Percentiles rank a stretch among this genome's conserved stretches.
Evolutionary conservation across 1,284 basidiomycete genomes (phyloP).

Genomic region (Microbotryomycetes sp.): DNA sequence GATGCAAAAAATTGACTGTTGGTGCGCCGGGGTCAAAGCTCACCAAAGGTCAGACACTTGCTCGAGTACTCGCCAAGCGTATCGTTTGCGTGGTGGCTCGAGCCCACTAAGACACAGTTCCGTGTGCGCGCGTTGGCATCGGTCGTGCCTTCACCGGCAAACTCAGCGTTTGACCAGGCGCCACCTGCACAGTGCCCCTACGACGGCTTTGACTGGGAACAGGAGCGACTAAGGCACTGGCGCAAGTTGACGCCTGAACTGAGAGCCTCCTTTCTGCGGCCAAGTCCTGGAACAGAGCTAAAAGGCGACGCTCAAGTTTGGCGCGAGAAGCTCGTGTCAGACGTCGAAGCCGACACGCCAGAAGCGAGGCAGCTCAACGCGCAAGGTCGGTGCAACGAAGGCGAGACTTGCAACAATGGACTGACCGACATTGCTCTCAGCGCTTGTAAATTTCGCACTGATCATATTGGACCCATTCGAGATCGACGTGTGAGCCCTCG

Average conservation of each 20-base stretch:
- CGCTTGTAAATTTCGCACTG: constrained; percentile 36
- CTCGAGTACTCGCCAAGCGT: constrained; percentile 31
- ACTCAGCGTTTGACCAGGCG: constrained; percentile 23
- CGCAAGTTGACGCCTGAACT: constrained; percentile 41
- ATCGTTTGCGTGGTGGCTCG: constrained; percentile 44
- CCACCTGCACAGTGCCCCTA: constrained; percentile 20
- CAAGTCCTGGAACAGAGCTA: constrained; percentile 39
- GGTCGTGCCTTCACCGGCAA: constrained; percentile 36
- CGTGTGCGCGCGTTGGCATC: constrained; percentile 41
- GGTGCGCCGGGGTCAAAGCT: constrained; percentile 8
- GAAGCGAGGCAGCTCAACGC: constrained; percentile 31
- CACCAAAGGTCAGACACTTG: constrained; percentile 42
- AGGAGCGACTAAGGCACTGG: constrained; percentile 41
- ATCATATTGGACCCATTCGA: constrained; percentile 40
- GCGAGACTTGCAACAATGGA: no score
- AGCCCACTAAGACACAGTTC: constrained; percentile 40
- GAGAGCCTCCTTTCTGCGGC: constrained; percentile 42
- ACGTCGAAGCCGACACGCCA: constrained; percentile 34
- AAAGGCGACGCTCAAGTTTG: constrained; percentile 38
- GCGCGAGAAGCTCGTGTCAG: constrained; percentile 36
- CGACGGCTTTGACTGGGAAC: constrained; percentile 41
- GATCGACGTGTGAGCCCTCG: constrained; percentile 39
- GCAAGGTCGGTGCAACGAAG: constrained; percentile 23
- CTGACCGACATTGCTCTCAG: background rate
- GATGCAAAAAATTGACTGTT: background rate